Evolutionary conservation across 169 alveolate genomes (phyloP), one percentile per base, ranked within the genome.

Genomic region (Perkinsus olseni): DNA sequence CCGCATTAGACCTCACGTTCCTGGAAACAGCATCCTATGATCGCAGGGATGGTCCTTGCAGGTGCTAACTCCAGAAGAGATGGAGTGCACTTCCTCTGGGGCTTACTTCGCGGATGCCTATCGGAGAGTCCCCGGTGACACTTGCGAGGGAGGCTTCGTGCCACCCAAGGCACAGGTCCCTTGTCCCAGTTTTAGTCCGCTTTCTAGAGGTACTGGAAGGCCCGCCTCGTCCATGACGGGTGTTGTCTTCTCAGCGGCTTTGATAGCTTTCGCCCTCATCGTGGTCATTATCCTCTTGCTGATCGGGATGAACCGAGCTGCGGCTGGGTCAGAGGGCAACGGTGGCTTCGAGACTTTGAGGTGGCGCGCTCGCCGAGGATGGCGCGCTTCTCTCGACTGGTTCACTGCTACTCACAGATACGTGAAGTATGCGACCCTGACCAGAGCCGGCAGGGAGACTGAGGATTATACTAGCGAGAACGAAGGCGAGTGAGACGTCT

Each of bases 51-150:
- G 50, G 21, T 11, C 50, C 3, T 11, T 6, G 34, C 31, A 62
- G 82, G 82, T 62, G 82, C 17, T 62, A 28, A 62, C 82, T 13
- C 82, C 82, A 62, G 82, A 62, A 62, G 82, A 62, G 34, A 62
- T 62, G 82, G 97, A 97, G 0, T 96, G 97, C 94, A 96, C 97
- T 3, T 94, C 96, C 38, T 95, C 97, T 50, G 92, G 96, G 48
- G 94, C 92, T 92, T 96, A 96, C 96, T 96, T 94, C 91, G 94
- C 97, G 74, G 95, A 96, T 74, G 98, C 98, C 13, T 98, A 98
- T 94, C 97, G 99, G 93, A 98, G 97, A 95, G 96, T 98, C 28
- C 99, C 99, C 38, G 99, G 99, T 36, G 98, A 98, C 95, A 95
- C 95, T 28, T 98, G 99, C 92, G 95, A 94, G 40, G 98, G 98